phyloP scores from a whole-genome alignment of 495 filamentous ascomycete species.

The Bacidia gigantensis region DNA sequence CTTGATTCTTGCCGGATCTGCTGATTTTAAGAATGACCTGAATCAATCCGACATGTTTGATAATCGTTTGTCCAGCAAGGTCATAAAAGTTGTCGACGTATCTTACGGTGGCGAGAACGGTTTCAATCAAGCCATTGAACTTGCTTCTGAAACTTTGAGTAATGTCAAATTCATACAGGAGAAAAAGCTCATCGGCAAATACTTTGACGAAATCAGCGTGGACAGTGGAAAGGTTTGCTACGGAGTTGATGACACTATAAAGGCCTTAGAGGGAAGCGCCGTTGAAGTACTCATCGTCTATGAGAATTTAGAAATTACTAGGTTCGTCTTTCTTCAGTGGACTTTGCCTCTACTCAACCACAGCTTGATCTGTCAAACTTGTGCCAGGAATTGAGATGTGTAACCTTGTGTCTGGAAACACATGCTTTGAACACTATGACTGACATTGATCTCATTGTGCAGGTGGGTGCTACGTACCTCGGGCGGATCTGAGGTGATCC shows the following conservation, averaged over 20 bases:
- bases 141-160: conserved; percentile 87
- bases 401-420: too few relatives aligned
- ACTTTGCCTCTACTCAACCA: too few relatives aligned
- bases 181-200: conserved; percentile 97
- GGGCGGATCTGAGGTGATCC: conserved; percentile 50
- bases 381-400: too few relatives aligned
- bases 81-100: conserved; percentile 98
- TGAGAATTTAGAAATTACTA: conserved; percentile 87
- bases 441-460: too few relatives aligned
- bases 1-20: conserved; percentile 86
- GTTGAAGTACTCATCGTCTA: conserved; percentile 94
- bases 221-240: conserved; percentile 95
- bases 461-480: conserved; percentile 73
- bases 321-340: too few relatives aligned
- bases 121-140: conserved; percentile 97
- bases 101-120: conserved; percentile 98
- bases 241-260: conserved; percentile 92
- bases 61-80: conserved; percentile 74
- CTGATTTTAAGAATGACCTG: conserved; percentile 98
- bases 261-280: conserved; percentile 91
- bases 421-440: too few relatives aligned
- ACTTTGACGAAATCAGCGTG: conserved; percentile 97
- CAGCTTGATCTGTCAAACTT: too few relatives aligned
- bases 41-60: conserved; percentile 98
- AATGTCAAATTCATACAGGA: conserved; percentile 99